Evolutionary conservation across 179 eudicot species (phyloP).

Genomic region (Patellifolia procumbens): DNA sequence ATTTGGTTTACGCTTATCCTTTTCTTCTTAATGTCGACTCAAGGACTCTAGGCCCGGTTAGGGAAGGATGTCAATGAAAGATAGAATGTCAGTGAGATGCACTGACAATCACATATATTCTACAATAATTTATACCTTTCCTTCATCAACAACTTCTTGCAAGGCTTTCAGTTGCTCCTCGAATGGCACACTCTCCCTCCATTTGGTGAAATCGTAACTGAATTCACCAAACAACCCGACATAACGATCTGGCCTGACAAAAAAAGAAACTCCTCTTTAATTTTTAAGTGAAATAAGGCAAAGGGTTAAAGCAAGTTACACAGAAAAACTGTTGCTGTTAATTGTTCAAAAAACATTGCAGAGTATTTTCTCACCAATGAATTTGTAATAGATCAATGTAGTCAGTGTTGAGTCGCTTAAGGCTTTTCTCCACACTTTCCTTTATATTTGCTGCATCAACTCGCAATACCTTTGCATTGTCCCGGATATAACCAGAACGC

Average conservation of each 20-base stretch:
- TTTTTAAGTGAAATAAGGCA: conserved; percentile 10
- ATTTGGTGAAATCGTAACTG: conserved; percentile 65
- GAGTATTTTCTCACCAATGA: conserved; percentile 70
- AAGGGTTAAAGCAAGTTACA: not conserved
- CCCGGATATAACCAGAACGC: conserved; percentile 65
- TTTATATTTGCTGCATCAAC: conserved; percentile 95
- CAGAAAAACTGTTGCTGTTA: not conserved
- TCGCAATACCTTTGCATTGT: conserved; percentile 60
- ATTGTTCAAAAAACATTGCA: conserved; percentile 1
- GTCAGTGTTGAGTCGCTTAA: conserved; percentile 84
- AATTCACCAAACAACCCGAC: conserved; percentile 84
- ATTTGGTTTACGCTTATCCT: not conserved
- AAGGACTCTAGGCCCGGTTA: not conserved
- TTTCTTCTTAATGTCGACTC: no score
- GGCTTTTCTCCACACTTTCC: conserved; percentile 98
- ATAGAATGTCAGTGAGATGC: not conserved
- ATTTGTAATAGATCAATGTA: conserved; percentile 90
- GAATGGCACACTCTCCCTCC: conserved; percentile 79
- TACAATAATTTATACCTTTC: conserved; percentile 61
- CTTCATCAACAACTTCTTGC: conserved; percentile 82
- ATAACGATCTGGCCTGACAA: conserved; percentile 92
- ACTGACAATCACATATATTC: not conserved
- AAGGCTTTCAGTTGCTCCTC: conserved; percentile 85
- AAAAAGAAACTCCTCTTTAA: not conserved
- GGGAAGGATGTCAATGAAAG: not conserved